These are phyloP conservation scores for Fraxinus velutina DNA, from an alignment of 305 asterid species.

Conservation along the genomic window DNA sequence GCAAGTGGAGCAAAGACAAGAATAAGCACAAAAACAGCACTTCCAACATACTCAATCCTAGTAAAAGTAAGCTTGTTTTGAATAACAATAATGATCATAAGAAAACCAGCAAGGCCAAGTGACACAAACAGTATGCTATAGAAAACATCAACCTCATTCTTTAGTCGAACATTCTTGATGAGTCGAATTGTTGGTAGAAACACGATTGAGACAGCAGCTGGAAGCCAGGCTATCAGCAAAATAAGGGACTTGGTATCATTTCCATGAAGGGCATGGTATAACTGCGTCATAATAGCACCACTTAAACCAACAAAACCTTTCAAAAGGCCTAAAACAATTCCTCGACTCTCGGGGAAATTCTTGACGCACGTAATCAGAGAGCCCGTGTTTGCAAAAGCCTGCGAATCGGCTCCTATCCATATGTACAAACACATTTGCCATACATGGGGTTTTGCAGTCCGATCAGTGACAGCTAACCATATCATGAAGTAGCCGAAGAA, in stretches of 20 bases:
- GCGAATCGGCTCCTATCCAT: not conserved
- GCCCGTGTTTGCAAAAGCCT: constrained; percentile 30
- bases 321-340: constrained; percentile 27
- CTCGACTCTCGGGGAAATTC: constrained; percentile 32
- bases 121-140: constrained; percentile 21
- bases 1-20: constrained; percentile 17
- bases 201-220: constrained; percentile 23
- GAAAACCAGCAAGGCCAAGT: constrained; percentile 24
- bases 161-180: not conserved
- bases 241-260: constrained; percentile 20
- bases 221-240: constrained; percentile 28
- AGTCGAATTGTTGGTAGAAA: constrained; percentile 20
- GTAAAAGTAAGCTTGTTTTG: constrained; percentile 17
- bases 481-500: constrained; percentile 31
- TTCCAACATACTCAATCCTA: constrained; percentile 16
- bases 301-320: constrained; percentile 36
- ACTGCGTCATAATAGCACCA: constrained; percentile 29
- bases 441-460: constrained; percentile 11
- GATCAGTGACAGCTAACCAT: constrained; percentile 27
- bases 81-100: constrained; percentile 24
- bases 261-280: constrained; percentile 29
- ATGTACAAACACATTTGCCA: constrained; percentile 28
- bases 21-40: constrained; percentile 19
- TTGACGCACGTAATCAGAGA: constrained; percentile 19
- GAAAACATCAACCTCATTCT: constrained; percentile 23